These are phyloP conservation scores for Echinochloa phyllopogon DNA, from an alignment of 176 grass and related monocot species.

Conservation along the genomic window DNA sequence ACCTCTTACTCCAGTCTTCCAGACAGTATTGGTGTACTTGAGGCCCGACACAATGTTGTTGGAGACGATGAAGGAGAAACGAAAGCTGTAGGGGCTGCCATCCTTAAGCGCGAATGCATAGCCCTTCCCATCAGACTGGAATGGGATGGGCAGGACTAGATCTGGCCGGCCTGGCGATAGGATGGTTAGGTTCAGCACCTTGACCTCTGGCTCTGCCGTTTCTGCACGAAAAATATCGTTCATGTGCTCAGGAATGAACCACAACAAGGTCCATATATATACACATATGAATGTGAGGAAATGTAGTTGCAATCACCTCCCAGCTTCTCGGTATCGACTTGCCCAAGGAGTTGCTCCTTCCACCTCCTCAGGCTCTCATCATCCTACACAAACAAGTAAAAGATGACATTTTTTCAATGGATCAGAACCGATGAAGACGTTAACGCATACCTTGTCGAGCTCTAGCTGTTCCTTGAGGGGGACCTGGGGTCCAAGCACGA, in stretches of 20 bases:
- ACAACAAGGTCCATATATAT: neutral
- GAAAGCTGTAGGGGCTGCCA: constrained; percentile 79
- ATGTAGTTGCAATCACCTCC: constrained; percentile 47
- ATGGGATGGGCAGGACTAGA: constrained; percentile 74
- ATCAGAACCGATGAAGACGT: neutral
- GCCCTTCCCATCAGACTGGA: constrained; percentile 62
- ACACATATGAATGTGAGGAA: neutral
- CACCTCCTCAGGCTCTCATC: constrained; percentile 91
- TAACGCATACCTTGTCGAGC: constrained; percentile 73
- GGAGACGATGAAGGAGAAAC: constrained; percentile 76
- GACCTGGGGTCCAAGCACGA: constrained; percentile 71
- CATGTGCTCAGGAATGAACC: neutral
- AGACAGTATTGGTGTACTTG: constrained; percentile 86
- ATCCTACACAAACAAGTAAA: constrained; percentile 39
- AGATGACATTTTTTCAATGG: neutral
- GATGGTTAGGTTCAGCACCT: constrained; percentile 77
- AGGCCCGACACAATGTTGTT: constrained; percentile 93
- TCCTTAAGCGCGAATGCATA: constrained; percentile 87
- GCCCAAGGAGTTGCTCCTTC: constrained; percentile 89
- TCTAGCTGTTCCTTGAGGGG: constrained; percentile 91
- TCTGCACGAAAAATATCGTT: constrained; percentile 49
- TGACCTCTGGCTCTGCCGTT: constrained; percentile 77
- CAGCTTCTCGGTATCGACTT: constrained; percentile 71
- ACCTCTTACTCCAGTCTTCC: constrained; percentile 88
- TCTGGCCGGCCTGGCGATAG: constrained; percentile 56